A percentile compares a stretch with the other conserved stretches of the same genome.
phyloP scores from a whole-genome alignment of 345 rosid species.

The Turritis glabra region DNA sequence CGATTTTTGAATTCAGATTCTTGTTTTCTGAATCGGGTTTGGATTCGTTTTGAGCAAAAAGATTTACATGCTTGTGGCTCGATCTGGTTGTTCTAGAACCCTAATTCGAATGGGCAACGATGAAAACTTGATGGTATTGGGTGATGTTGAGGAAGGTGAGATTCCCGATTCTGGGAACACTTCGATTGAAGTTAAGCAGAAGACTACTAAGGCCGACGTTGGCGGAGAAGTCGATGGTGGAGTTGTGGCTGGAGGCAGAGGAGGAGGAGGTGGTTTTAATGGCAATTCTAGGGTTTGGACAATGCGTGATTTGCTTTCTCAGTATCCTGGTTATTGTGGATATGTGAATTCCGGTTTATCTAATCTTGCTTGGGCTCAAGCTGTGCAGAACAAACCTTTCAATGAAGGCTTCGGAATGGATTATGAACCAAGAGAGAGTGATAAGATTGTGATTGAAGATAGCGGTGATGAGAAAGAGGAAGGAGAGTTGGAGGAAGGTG shows the following conservation, averaged over 20 bases:
- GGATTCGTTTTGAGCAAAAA: neutral
- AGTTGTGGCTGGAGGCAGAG: conserved; percentile 28
- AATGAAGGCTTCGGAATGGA: conserved; percentile 56
- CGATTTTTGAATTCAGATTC: conserved; percentile 1
- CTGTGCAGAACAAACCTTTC: conserved; percentile 86
- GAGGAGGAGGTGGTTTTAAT: conserved; percentile 19
- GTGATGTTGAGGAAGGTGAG: conserved; percentile 89
- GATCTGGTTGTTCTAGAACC: conserved; percentile 41
- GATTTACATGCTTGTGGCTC: conserved; percentile 32
- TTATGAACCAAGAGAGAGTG: conserved; percentile 47
- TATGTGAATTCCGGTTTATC: conserved; percentile 57
- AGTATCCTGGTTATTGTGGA: conserved; percentile 58
- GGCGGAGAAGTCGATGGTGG: conserved; percentile 29
- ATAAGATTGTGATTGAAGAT: conserved; percentile 59
- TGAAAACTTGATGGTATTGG: conserved; percentile 41
- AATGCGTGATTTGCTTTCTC: conserved; percentile 60
- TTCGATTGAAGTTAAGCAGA: conserved; percentile 32
- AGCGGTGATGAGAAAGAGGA: conserved; percentile 83
- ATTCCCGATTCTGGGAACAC: conserved; percentile 58
- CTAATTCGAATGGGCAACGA: conserved; percentile 48
- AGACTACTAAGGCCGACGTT: conserved; percentile 21
- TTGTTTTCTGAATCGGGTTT: neutral
- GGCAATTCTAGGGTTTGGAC: conserved; percentile 77
- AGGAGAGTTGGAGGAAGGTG: conserved; percentile 97
- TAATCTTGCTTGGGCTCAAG: conserved; percentile 96